Conservation (phyloP, 2,329 filamentous ascomycete genomes). For the Botrytis aclada region DNA sequence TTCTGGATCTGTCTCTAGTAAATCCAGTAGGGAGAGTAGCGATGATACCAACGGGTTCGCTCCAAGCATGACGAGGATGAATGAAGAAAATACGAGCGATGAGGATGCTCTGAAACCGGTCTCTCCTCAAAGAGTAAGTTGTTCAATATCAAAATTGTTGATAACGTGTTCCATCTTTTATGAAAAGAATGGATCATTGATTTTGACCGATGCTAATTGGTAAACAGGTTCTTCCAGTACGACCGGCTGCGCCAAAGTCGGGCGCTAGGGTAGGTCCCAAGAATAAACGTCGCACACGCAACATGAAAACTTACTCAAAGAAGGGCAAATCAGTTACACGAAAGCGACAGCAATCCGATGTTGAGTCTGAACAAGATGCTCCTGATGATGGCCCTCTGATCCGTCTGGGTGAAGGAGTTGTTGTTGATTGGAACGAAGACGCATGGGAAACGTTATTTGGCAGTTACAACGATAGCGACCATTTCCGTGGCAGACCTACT, state of each 20-base stretch:
- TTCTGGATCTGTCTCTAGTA: constrained; percentile 40
- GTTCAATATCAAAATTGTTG: neutral
- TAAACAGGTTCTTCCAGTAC: constrained; percentile 37
- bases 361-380: constrained; percentile 28
- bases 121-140: constrained; percentile 10
- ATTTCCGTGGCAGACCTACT: constrained; percentile 55
- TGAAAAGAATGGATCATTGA: neutral
- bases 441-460: constrained; percentile 70
- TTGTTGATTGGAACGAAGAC: constrained; percentile 79
- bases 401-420: constrained; percentile 76
- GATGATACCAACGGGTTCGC: constrained; percentile 43
- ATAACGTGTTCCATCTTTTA: neutral
- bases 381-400: constrained; percentile 62
- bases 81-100: constrained; percentile 55
- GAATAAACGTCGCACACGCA: constrained; percentile 31
- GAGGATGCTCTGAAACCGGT: constrained; percentile 36
- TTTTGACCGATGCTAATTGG: constrained; percentile 27
- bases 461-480: constrained; percentile 27
- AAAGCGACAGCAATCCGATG: constrained; percentile 21
- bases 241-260: constrained; percentile 30
- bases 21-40: constrained; percentile 41
- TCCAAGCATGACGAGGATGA: constrained; percentile 51
- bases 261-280: constrained; percentile 36
- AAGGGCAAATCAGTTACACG: constrained; percentile 37
- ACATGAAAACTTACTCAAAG: constrained; percentile 40